Conservation (phyloP, 331 rosid genomes). For the Prunus yedoensis region DNA sequence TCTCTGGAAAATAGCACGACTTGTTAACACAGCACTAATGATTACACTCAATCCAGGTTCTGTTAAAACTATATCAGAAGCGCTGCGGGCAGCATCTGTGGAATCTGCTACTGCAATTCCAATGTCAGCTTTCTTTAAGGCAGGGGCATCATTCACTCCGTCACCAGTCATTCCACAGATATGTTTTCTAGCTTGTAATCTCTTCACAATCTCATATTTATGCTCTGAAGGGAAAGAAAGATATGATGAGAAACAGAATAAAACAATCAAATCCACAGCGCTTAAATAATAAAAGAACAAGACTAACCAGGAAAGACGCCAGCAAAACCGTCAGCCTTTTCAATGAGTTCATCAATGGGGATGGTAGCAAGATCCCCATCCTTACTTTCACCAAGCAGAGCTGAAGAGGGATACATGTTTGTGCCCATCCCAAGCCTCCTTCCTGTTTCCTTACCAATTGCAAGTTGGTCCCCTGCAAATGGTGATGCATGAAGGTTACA, state of each 20-base stretch:
- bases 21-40: conserved; percentile 75
- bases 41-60: conserved; percentile 84
- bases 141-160: conserved; percentile 82
- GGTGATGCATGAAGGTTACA: conserved; percentile 2
- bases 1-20: conserved; percentile 75
- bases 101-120: conserved; percentile 76
- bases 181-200: conserved; percentile 68
- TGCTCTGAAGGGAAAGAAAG: conserved; percentile 44
- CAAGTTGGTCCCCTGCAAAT: conserved; percentile 70
- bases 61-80: conserved; percentile 80
- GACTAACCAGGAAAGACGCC: conserved; percentile 80
- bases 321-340: conserved; percentile 54
- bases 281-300: not conserved
- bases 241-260: conserved; percentile 12
- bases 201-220: conserved; percentile 75
- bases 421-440: conserved; percentile 84
- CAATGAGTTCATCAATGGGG: conserved; percentile 45
- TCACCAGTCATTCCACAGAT: conserved; percentile 88
- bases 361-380: conserved; percentile 37
- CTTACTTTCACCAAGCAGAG: conserved; percentile 59
- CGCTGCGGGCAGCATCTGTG: conserved; percentile 78
- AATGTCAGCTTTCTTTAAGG: conserved; percentile 53
- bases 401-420: conserved; percentile 83
- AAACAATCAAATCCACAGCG: not conserved
- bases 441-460: conserved; percentile 80